Percentiles rank a stretch among this genome's conserved stretches.
Evolutionary conservation across 1,284 basidiomycete species (phyloP).

Genomic region (Apiotrichum gracile): DNA sequence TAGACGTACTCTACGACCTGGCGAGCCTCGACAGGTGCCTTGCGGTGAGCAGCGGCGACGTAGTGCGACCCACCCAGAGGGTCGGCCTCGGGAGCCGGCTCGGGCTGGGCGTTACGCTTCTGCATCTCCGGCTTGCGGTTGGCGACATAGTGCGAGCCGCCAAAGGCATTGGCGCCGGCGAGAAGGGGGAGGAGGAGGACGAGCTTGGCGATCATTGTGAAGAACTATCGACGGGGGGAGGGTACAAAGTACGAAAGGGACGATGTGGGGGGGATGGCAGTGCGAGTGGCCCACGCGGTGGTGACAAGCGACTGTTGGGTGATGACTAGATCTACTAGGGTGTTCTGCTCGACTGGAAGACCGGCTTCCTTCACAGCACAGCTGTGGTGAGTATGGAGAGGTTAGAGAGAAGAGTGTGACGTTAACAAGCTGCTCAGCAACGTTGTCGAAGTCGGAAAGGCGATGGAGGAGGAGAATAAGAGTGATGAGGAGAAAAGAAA

Average conservation of each 20-base stretch:
- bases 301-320: background rate
- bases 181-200: constrained; percentile 14
- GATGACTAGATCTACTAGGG: background rate
- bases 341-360: background rate
- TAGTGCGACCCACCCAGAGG: constrained; percentile 14
- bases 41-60: background rate
- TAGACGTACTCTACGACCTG: background rate
- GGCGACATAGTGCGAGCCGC: constrained; percentile 16
- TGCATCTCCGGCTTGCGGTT: background rate
- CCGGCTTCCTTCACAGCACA: background rate
- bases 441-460: background rate
- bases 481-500: background rate
- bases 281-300: background rate
- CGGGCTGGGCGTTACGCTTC: constrained; percentile 1
- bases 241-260: background rate
- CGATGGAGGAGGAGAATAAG: background rate
- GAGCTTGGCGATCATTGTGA: constrained; percentile 8
- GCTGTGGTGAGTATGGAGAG: background rate
- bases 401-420: background rate
- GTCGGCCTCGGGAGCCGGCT: background rate
- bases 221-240: background rate
- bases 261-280: background rate
- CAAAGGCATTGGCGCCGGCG: constrained; percentile 3
- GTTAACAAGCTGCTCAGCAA: background rate
- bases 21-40: background rate